Evolutionary conservation across 768 basidiomycete species (phyloP), one percentile per base, ranked within the genome.

Genomic region (Hericium rajendrae): DNA sequence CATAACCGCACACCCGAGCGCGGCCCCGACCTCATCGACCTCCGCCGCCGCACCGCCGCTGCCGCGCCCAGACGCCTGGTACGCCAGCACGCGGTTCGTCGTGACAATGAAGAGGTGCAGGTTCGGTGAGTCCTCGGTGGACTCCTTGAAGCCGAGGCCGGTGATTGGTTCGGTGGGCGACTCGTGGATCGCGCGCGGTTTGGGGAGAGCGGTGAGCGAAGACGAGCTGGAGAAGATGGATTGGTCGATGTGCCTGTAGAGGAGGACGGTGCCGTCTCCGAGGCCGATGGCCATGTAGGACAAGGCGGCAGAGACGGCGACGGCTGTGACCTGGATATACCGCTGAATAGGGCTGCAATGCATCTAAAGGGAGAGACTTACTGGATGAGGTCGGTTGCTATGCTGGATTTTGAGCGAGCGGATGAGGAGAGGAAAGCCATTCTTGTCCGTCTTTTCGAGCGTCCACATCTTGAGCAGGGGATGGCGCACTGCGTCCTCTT

Each of bases 381-480:
- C 88, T 11, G 91, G 88, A 70, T 90, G 90, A 0, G 91, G 89
- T 51, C 88, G 76, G 61, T 83, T 86, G 57, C 80, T 78, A 55
- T 83, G 79, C 59, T 91, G 88, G 12, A 92, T 76, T 66, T 91
- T 91, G 3, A 81, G 78, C 8, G 84, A 91, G 48, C 91, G 83
- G 18, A 92, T 74, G 38, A 91, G 76, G 26, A 73, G 69, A 6
- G 88, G 91, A 2, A 74, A 70, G 40, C 76, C 77, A 9, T 80
- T 83, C 73, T 81, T 85, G 70, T 90, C 85, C 32, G 71, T 76
- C 58, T 79, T 83, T 46, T 81, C 77, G 28, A 97, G 70, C 70
- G 94, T 89, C 94, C 94, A 97, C 51, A 97, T 82, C 69, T 94
- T 94, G 50, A 93, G 72, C 16, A 91, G 66, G 0, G 88, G 86